Percentiles rank a stretch among this genome's conserved stretches.
These are phyloP conservation scores for Odonthalia washingtoniensis DNA, from an alignment of 31 red algal species.

Conservation along the genomic window DNA sequence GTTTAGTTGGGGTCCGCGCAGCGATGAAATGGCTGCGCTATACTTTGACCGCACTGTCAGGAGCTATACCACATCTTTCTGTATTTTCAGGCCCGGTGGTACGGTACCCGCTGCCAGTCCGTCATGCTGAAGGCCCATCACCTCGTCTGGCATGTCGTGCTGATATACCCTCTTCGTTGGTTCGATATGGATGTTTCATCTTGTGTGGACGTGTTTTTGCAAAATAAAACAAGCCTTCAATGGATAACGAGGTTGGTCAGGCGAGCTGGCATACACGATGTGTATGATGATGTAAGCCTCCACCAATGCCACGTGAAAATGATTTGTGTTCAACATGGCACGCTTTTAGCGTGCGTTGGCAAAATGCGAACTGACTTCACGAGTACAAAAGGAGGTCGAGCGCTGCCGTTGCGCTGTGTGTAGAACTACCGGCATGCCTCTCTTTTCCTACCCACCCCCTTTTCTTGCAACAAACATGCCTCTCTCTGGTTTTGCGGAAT, in stretches of 20 bases:
- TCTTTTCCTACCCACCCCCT: too few relatives aligned
- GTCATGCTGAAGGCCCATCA: background rate
- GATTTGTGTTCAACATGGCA: too few relatives aligned
- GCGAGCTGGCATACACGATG: too few relatives aligned
- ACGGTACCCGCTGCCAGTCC: background rate
- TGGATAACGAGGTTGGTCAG: slow-evolving; percentile 5
- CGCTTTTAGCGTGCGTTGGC: too few relatives aligned
- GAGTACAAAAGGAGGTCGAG: too few relatives aligned
- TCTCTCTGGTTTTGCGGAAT: too few relatives aligned
- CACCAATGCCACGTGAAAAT: too few relatives aligned
- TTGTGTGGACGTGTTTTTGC: slow-evolving; percentile 18
- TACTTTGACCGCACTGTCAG: slow-evolving; percentile 40
- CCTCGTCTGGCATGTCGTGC: background rate
- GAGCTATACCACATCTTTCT: background rate
- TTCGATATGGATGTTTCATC: slow-evolving; percentile 6
- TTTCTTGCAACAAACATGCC: too few relatives aligned
- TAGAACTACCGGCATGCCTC: too few relatives aligned
- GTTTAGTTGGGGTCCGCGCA: slow-evolving; percentile 18
- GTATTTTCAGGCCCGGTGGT: background rate
- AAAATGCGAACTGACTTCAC: too few relatives aligned
- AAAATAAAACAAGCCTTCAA: background rate
- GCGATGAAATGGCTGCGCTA: slow-evolving; percentile 1
- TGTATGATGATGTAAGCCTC: too few relatives aligned
- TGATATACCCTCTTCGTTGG: slow-evolving; percentile 1
- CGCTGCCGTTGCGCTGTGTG: too few relatives aligned